phyloP scores from a whole-genome alignment of 2,329 filamentous ascomycete genomes.

The Penicillium expansum region DNA sequence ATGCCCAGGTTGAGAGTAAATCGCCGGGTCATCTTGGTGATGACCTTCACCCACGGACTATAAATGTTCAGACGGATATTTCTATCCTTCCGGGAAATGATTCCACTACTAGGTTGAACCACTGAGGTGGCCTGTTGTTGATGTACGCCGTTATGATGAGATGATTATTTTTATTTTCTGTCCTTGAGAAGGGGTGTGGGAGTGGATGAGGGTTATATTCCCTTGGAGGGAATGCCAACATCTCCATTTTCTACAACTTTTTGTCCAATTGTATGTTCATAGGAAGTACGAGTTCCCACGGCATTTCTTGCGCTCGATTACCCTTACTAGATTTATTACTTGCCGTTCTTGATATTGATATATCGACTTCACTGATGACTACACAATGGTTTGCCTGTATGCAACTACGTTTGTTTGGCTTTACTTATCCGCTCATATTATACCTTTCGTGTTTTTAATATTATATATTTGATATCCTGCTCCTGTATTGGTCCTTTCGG shows the following conservation, averaged over 20 bases:
- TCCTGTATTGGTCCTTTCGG: too few species aligned
- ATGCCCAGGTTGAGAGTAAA: constrained; percentile 15
- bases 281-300: background rate
- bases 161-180: constrained; percentile 7
- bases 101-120: constrained; percentile 9
- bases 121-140: background rate
- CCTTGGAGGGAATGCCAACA: background rate
- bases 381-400: too few species aligned
- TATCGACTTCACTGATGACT: background rate
- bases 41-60: constrained; percentile 21
- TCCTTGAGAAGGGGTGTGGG: background rate
- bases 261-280: background rate
- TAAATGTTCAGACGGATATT: constrained; percentile 34
- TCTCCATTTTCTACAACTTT: background rate
- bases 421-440: too few species aligned
- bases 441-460: background rate
- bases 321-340: background rate
- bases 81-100: constrained; percentile 25
- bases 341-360: background rate
- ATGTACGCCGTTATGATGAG: constrained; percentile 16
- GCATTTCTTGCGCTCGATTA: background rate
- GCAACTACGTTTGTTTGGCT: too few species aligned
- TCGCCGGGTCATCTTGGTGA: constrained; percentile 11
- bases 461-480: too few species aligned
- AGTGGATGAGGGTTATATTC: background rate